Conservation (phyloP, 2,329 filamentous ascomycete genomes). For the Taxawa tesnikishii region DNA sequence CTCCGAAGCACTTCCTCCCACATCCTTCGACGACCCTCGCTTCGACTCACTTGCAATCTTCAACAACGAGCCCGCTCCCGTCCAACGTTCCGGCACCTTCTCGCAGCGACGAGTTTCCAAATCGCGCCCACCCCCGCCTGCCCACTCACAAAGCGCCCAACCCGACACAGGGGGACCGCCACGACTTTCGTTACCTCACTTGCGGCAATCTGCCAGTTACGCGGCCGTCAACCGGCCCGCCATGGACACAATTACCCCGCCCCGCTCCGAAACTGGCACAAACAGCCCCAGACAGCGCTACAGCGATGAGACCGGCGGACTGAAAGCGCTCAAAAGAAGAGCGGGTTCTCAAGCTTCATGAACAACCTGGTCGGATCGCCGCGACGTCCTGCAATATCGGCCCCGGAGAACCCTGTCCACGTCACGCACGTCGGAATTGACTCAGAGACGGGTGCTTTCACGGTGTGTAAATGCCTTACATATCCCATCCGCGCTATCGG, state of each 20-base stretch:
- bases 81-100: background rate
- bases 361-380: slow-evolving; percentile 74
- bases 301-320: slow-evolving; percentile 60
- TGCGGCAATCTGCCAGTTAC: background rate
- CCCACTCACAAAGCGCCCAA: background rate
- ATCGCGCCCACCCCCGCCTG: background rate
- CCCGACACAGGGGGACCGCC: no score
- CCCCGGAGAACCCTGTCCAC: slow-evolving; percentile 92
- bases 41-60: background rate
- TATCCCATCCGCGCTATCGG: no score
- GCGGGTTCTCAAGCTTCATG: slow-evolving; percentile 78
- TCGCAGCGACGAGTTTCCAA: background rate
- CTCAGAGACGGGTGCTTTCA: slow-evolving; percentile 91
- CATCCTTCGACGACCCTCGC: background rate
- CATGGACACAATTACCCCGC: slow-evolving; percentile 27
- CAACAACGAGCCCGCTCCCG: background rate
- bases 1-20: background rate
- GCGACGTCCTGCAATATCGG: slow-evolving; percentile 88
- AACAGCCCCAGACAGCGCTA: slow-evolving; percentile 53
- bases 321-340: slow-evolving; percentile 63
- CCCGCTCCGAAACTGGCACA: slow-evolving; percentile 33
- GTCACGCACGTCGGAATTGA: slow-evolving; percentile 97
- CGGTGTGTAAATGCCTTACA: slow-evolving; percentile 63
- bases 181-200: no score
- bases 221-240: slow-evolving; percentile 1